Percentiles rank a stretch among this genome's conserved stretches.
Evolutionary conservation across 176 grass and related monocot species (phyloP).

Genomic region (Neostapfia colusana): DNA sequence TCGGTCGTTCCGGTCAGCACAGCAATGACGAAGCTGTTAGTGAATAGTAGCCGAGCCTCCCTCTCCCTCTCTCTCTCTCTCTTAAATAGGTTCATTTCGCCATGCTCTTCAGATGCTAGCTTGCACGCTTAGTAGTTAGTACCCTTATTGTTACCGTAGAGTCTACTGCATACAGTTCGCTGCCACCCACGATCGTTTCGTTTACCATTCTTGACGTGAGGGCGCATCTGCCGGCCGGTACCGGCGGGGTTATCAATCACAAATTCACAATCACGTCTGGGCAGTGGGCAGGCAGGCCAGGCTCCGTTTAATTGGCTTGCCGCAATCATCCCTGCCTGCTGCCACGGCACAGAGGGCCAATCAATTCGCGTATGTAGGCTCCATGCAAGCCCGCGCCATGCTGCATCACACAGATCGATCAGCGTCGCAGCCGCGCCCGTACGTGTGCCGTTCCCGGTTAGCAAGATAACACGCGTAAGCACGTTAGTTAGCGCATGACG

Average conservation of each 20-base stretch:
- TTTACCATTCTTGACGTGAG: background rate
- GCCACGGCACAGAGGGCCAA: background rate
- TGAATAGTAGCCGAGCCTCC: background rate
- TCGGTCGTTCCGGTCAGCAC: background rate
- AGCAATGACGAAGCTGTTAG: background rate
- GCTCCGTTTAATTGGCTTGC: background rate
- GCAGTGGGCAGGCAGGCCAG: background rate
- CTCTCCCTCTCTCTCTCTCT: background rate
- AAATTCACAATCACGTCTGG: background rate
- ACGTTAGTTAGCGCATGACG: no score
- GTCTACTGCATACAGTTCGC: background rate
- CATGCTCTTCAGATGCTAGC: background rate
- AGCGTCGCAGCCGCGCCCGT: background rate
- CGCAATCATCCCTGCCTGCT: background rate
- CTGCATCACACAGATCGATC: background rate
- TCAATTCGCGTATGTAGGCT: constrained; percentile 23
- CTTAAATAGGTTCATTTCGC: background rate
- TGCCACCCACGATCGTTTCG: background rate
- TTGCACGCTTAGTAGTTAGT: background rate
- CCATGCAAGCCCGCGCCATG: constrained; percentile 10
- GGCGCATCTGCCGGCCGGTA: background rate
- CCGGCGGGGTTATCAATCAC: background rate
- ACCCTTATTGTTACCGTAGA: no score
- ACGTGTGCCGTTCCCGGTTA: constrained; percentile 2
- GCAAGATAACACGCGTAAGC: no score